Base-by-base conservation (phyloP, 1,139 yeast genomes). In the Taphrina wiesneri region DNA sequence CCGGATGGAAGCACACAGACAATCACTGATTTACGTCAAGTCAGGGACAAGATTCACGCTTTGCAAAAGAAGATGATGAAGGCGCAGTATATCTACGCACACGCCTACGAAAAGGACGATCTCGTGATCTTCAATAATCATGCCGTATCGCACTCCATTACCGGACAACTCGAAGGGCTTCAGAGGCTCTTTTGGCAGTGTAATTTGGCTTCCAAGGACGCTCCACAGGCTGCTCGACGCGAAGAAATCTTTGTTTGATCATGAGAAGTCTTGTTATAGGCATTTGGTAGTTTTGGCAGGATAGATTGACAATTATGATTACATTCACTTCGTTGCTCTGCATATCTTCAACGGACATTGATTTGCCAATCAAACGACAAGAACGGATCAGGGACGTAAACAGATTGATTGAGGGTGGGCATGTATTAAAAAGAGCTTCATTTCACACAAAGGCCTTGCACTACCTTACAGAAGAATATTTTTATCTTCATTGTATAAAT, bases 151-250 rank as follows among this genome's bases (percentile, higher is more conserved):
- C 96, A 90, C 75, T 85, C 93, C 3, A 96, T 90, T 45, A 89
- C 96, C 28, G 96, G 96, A 63, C 96, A 89, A 75, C 86, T 90
- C 76, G 86, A 84, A 28, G 81, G 82, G 26, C 89, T 87, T 66
- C 95, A 89, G 74, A 83, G 96, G 75, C 80, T 90, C 75, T 89
- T 90, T 96, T 96, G 90, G 75, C 96, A 90, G 77, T 90, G 96
- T 77, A 90, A 90, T 77, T 88, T 90, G 76, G 96, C 96, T 21
- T 85, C 90, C 74, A 91, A 90, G 4, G 70, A 75, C 25, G 95
- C 88, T 74, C 96, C 96, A 5, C 71, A 26, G 15, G 67, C 49
- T 2, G 59, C 59, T 15, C 23, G 59, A 39, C 47, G 59, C 32
- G 49, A 54, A 34, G 59, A 54, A 19, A 39, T 54, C 19, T 54